A percentile compares a stretch with the other conserved stretches of the same genome.
Conservation (phyloP, 306 rosid species). For the Vigna trinervia region DNA sequence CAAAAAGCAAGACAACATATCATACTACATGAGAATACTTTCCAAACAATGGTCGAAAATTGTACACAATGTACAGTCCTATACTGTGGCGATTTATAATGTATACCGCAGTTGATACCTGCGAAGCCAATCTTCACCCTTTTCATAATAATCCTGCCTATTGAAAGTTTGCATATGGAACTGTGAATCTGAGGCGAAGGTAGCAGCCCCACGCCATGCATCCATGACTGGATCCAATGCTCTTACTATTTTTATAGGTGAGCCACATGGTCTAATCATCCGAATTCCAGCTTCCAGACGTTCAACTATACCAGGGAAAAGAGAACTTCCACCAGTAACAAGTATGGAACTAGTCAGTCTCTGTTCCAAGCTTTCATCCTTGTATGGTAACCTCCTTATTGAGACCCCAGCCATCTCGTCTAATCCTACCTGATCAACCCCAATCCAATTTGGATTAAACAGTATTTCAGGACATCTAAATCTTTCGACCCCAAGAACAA, state of each 20-base stretch:
- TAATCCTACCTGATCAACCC: constrained; percentile 76
- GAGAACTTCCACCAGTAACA: constrained; percentile 75
- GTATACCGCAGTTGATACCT: constrained; percentile 63
- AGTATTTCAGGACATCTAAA: constrained; percentile 82
- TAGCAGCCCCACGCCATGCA: constrained; percentile 88
- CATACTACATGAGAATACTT: background rate
- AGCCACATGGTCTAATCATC: constrained; percentile 78
- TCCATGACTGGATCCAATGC: constrained; percentile 78
- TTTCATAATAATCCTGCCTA: constrained; percentile 67
- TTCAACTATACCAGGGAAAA: constrained; percentile 71
- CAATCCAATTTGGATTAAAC: constrained; percentile 78
- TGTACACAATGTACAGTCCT: constrained; percentile 25
- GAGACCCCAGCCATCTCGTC: constrained; percentile 86
- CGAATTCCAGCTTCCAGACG: constrained; percentile 80
- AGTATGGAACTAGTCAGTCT: constrained; percentile 66
- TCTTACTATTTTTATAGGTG: constrained; percentile 67
- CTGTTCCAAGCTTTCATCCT: constrained; percentile 53
- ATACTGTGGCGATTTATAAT: constrained; percentile 39
- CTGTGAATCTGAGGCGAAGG: constrained; percentile 64
- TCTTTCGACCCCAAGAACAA: constrained; percentile 72
- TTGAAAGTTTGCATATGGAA: constrained; percentile 73
- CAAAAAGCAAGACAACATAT: background rate
- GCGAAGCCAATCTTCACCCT: constrained; percentile 82
- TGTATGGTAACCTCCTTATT: constrained; percentile 62
- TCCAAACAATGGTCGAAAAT: constrained; percentile 17